Evolutionary conservation across 2,329 filamentous ascomycete species (phyloP).

Genomic region (Scytalidium lignicola): DNA sequence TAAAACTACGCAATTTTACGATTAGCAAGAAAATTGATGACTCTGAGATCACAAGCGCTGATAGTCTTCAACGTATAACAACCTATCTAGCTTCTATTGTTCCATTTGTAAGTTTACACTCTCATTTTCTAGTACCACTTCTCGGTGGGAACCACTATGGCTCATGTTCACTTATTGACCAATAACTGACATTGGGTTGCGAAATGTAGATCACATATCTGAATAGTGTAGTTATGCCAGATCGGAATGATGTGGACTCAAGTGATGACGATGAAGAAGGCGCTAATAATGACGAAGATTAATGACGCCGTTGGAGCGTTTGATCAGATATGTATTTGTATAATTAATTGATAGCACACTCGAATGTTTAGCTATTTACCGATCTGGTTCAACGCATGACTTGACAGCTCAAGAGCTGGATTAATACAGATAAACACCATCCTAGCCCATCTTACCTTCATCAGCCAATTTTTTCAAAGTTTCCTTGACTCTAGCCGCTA

Average conservation of each 20-base stretch:
- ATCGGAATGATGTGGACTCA: conserved; percentile 30
- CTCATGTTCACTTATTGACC: conserved; percentile 1
- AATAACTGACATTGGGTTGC: conserved; percentile 8
- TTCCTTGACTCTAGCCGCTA: conserved; percentile 12
- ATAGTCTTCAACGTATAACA: conserved; percentile 60
- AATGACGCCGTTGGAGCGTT: not conserved
- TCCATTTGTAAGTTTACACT: conserved; percentile 65
- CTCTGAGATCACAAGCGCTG: conserved; percentile 53
- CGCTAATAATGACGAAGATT: conserved; percentile 9
- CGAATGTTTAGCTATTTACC: too few species aligned
- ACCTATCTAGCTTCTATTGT: conserved; percentile 63
- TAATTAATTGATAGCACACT: too few species aligned
- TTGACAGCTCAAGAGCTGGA: too few species aligned
- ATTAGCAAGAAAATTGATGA: conserved; percentile 64
- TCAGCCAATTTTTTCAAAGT: conserved; percentile 13
- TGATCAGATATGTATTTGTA: not conserved
- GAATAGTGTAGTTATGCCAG: conserved; percentile 70
- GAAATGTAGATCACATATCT: conserved; percentile 58
- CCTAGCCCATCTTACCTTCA: conserved; percentile 10
- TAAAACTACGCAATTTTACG: conserved; percentile 77
- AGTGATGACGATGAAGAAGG: conserved; percentile 29
- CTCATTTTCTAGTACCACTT: conserved; percentile 3
- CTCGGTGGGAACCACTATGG: conserved; percentile 9
- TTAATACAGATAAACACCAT: conserved; percentile 14
- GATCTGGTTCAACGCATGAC: too few species aligned